A percentile compares a stretch with the other conserved stretches of the same genome.
phyloP scores from a whole-genome alignment of 345 rosid species.

The Stellera chamaejasme region DNA sequence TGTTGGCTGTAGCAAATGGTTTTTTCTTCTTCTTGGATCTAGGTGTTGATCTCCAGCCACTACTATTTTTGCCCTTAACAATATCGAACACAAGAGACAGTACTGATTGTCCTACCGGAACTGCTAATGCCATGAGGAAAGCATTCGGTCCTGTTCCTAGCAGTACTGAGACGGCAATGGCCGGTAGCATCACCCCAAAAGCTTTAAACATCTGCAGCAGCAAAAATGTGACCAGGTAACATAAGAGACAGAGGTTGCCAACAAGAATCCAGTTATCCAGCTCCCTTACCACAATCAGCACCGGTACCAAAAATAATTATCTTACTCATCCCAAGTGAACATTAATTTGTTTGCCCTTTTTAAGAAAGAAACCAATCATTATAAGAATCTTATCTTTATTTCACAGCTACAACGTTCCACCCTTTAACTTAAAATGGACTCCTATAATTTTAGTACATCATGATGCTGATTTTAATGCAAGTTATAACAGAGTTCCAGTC shows the following conservation, averaged over 20 bases:
- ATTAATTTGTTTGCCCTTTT: too few species aligned
- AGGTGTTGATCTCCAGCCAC: slow-evolving; percentile 25
- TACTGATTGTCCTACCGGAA: slow-evolving; percentile 68
- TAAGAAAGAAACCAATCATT: too few species aligned
- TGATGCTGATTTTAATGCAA: too few species aligned
- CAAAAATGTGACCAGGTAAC: not conserved
- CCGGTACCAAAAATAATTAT: too few species aligned
- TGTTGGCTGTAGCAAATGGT: slow-evolving; percentile 27
- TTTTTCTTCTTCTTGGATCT: slow-evolving; percentile 28
- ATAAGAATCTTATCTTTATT: too few species aligned
- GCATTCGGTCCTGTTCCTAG: slow-evolving; percentile 75
- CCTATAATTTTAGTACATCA: too few species aligned
- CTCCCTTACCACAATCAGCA: too few species aligned
- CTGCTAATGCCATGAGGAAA: slow-evolving; percentile 78
- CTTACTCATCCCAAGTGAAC: too few species aligned
- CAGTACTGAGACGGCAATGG: slow-evolving; percentile 53
- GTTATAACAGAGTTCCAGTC: too few species aligned
- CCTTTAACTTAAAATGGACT: too few species aligned
- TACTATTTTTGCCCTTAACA: slow-evolving; percentile 38
- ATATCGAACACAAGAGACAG: slow-evolving; percentile 48
- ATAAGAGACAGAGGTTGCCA: not conserved
- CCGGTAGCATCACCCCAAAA: slow-evolving; percentile 80
- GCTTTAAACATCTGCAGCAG: slow-evolving; percentile 46
- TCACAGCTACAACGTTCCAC: too few species aligned
- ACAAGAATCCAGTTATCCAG: too few species aligned